Conservation (phyloP, 352 stramenopile genomes). For the Pythium rishiriense region DNA sequence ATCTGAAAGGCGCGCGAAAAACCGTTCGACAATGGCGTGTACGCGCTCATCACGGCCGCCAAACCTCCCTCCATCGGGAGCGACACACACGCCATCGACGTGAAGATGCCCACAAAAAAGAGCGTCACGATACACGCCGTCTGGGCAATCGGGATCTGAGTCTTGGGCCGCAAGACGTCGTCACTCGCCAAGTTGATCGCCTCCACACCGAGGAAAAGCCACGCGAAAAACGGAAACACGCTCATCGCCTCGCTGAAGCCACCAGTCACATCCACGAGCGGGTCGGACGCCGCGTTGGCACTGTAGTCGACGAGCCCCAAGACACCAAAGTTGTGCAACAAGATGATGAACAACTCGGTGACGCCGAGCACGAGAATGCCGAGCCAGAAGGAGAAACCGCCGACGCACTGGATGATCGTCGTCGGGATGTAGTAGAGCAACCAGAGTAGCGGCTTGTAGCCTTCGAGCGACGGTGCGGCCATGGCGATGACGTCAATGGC, state of each 20-base stretch:
- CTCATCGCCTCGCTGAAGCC: not conserved
- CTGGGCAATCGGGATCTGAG: constrained; percentile 13
- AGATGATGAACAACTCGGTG: not conserved
- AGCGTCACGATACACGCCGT: constrained; percentile 2
- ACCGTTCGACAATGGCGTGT: constrained; percentile 7
- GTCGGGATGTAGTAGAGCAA: constrained; percentile 14
- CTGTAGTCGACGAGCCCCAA: constrained; percentile 3
- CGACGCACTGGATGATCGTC: not conserved
- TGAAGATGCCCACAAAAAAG: constrained; percentile 1
- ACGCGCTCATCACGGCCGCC: not conserved
- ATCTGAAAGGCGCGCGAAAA: constrained; percentile 16
- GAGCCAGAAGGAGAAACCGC: not conserved
- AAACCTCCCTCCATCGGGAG: constrained; percentile 1
- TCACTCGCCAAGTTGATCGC: constrained; percentile 18
- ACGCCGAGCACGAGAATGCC: constrained; percentile 1
- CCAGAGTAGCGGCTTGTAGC: constrained; percentile 14
- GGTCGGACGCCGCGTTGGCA: not conserved
- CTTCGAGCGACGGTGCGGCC: constrained; percentile 2
- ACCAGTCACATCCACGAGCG: constrained; percentile 4
- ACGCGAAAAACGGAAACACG: constrained; percentile 18
- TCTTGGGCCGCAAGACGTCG: constrained; percentile 14
- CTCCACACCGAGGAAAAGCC: constrained; percentile 26
- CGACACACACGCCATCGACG: not conserved
- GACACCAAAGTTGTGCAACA: constrained; percentile 21
- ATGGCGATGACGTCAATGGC: constrained; percentile 5